Evolutionary conservation across 345 rosid genomes (phyloP), one percentile per base, ranked within the genome.

Genomic region (Eucalyptus virginea): DNA sequence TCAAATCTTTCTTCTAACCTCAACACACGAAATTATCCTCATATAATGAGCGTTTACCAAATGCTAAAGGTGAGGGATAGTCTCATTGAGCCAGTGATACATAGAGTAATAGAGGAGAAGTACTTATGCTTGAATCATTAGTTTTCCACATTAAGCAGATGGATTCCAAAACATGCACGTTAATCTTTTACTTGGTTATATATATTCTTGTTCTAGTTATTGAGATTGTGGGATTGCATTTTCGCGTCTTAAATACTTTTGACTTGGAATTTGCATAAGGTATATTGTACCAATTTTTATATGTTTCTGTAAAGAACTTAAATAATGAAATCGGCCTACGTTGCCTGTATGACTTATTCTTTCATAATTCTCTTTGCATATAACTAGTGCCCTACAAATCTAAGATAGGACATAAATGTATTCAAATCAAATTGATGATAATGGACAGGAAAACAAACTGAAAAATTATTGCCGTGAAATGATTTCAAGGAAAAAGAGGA

Each of bases 51-150:
- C 10, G 4, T 52, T 52, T 52, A 18, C 24, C 56, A 52, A 52
- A 52, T 1, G 10, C 1, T 52, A 52, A 8, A 52, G 58, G 26
- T 19, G 58, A 52, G 5, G 2, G 1, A 5, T 0, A 1, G 0
- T 52, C 58, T 52, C 0, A 52, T 52, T 52, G 11, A 52, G 58
- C 26, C 26, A 21, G 0, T 4, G 26, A 52, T 52, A 52, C 58
- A 52, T 21, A 52, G 58, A 52, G 58, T 3, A 8, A 52, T 52
- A 19, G 10, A 52, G 5, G 10, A 52, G 5, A 52, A 52, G 26
- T 23, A 19, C 26, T 19, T 52, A 52, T 52, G 58, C 26, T 21
- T 52, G 58, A 52, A 52, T 52, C 26, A 0, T 52, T 52, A 52
- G 58, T 52, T 52, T 52, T 52, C 26, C 58, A 52, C 58, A 52